Evolutionary conservation across 345 rosid genomes (phyloP).

Genomic region (Eucalyptus leucophloia): DNA sequence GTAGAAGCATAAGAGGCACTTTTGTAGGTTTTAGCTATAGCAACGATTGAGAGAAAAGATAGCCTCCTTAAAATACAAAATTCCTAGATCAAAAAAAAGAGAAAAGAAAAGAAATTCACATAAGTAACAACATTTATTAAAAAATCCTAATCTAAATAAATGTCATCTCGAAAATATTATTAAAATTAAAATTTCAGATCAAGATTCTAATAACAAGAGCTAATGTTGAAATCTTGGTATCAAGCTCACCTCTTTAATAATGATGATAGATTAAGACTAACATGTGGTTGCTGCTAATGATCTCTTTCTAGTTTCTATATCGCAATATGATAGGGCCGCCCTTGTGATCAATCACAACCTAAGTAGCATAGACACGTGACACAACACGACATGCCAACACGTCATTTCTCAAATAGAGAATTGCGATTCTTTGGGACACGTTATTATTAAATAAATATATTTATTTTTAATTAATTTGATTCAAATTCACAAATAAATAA

Average conservation of each 20-base stretch:
- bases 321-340: background rate
- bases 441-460: no score
- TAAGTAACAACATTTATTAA: background rate
- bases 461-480: no score
- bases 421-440: rapidly evolving
- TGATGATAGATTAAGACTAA: background rate
- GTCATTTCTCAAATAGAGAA: rapidly evolving
- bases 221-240: background rate
- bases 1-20: background rate
- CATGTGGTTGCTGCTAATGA: rapidly evolving
- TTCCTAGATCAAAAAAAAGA: no score
- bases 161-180: background rate
- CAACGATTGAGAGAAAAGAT: background rate
- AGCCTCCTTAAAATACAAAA: background rate
- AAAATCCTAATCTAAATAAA: background rate
- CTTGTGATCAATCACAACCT: rapidly evolving
- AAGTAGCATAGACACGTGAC: rapidly evolving
- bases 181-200: background rate
- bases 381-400: rapidly evolving
- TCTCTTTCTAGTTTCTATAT: background rate
- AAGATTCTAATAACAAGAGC: background rate
- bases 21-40: background rate
- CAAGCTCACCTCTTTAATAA: background rate
- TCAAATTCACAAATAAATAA: no score
- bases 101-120: background rate